Evolutionary conservation across 208 protist species (phyloP).

Genomic region (Leishmania arabica): DNA sequence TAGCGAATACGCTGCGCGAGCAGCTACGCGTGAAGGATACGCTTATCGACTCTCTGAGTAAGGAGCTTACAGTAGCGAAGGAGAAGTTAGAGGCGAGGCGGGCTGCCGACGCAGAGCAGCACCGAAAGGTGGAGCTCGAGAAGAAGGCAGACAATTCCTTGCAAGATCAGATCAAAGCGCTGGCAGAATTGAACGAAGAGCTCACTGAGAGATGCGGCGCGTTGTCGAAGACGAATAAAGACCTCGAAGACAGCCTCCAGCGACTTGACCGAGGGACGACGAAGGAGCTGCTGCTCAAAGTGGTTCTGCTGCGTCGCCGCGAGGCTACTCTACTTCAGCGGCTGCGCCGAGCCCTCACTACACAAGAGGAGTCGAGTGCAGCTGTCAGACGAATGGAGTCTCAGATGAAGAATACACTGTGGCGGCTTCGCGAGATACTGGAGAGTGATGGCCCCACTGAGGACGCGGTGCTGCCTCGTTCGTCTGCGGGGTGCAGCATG

Average conservation of each 20-base stretch:
- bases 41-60: conserved; percentile 65
- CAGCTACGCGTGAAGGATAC: conserved; percentile 76
- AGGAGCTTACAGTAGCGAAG: conserved; percentile 38
- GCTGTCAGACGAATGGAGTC: conserved; percentile 43
- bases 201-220: conserved; percentile 42
- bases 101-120: conserved; percentile 18
- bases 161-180: conserved; percentile 38
- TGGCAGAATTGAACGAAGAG: conserved; percentile 61
- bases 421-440: conserved; percentile 67
- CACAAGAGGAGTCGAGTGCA: conserved; percentile 49
- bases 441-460: conserved; percentile 51
- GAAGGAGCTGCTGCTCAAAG: conserved; percentile 77
- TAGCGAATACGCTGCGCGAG: conserved; percentile 69
- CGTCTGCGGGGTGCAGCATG: conserved; percentile 40
- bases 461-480: conserved; percentile 74
- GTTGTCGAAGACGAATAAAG: conserved; percentile 53
- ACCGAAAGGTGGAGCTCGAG: conserved; percentile 14
- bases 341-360: conserved; percentile 60
- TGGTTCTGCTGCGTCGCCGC: conserved; percentile 80
- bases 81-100: conserved; percentile 51
- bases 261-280: conserved; percentile 41
- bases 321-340: conserved; percentile 80
- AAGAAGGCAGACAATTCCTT: conserved; percentile 7
- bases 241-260: conserved; percentile 47
- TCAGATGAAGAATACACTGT: conserved; percentile 61